Evolutionary conservation across 257 asterid species (phyloP).

Genomic region (Solanum corneliomulleri): DNA sequence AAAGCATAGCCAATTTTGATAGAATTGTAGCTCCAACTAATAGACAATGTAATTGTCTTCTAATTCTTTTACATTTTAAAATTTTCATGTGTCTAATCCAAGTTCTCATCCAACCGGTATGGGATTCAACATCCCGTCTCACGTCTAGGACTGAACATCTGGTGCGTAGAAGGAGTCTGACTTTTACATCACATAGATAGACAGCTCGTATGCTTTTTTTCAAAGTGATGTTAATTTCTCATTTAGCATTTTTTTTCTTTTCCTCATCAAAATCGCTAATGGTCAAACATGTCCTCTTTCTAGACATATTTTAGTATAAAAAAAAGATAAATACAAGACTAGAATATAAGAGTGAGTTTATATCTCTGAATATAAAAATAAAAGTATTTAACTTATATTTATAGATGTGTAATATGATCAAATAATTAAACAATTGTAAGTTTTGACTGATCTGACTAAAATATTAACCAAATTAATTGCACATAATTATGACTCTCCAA

Average conservation of each 20-base stretch:
- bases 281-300: background rate
- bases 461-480: background rate
- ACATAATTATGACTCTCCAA: background rate
- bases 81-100: background rate
- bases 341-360: background rate
- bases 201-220: conserved; percentile 28
- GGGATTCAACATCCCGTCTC: background rate
- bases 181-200: conserved; percentile 22
- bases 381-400: background rate
- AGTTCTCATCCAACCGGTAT: background rate
- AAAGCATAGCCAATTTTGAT: background rate
- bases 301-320: conserved; percentile 8
- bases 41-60: background rate
- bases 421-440: background rate
- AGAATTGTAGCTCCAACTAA: background rate
- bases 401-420: background rate
- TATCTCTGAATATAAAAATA: background rate
- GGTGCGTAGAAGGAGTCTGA: fast-evolving
- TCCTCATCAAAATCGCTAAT: conserved; percentile 8
- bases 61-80: background rate
- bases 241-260: conserved; percentile 5
- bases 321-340: no score
- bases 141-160: background rate
- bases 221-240: conserved; percentile 12
- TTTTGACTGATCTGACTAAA: background rate